These are phyloP conservation scores for Naganishia onofrii DNA, from an alignment of 768 basidiomycete genomes.

Conservation along the genomic window DNA sequence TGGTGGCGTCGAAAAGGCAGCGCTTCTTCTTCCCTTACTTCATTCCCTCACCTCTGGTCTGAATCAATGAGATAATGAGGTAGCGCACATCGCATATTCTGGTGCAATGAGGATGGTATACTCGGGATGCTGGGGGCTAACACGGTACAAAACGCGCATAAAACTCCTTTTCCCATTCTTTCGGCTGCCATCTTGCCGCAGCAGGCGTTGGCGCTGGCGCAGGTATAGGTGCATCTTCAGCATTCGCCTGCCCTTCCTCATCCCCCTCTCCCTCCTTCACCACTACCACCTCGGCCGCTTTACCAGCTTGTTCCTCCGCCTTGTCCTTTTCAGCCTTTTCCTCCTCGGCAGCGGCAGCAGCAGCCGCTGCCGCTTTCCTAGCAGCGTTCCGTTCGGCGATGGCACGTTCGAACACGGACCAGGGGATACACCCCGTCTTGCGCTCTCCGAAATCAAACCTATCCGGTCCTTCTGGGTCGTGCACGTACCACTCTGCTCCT, in stretches of 20 bases:
- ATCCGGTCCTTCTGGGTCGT: constrained; percentile 27
- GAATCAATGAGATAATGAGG: no score
- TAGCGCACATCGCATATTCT: no score
- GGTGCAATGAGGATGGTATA: no score
- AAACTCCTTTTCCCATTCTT: constrained; percentile 78
- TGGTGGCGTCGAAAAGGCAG: no score
- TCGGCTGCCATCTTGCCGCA: constrained; percentile 55
- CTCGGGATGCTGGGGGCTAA: no score
- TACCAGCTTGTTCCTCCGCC: constrained; percentile 45
- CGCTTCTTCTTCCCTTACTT: no score
- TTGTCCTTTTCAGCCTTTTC: constrained; percentile 35
- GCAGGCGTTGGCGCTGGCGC: neutral
- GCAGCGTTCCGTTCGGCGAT: constrained; percentile 63
- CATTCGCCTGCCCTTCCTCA: constrained; percentile 57
- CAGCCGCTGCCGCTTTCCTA: constrained; percentile 14
- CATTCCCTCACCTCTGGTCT: no score
- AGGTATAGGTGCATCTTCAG: constrained; percentile 8
- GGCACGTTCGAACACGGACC: constrained; percentile 48
- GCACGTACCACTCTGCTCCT: constrained; percentile 19
- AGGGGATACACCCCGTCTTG: constrained; percentile 58
- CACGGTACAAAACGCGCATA: constrained; percentile 56
- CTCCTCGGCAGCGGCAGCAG: neutral
- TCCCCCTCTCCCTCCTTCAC: constrained; percentile 28
- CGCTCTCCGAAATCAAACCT: constrained; percentile 38
- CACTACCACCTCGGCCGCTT: constrained; percentile 34